A percentile compares a stretch with the other conserved stretches of the same genome.
Conservation (phyloP, 805 yeast genomes). For the Jamesozyma gamospora region DNA sequence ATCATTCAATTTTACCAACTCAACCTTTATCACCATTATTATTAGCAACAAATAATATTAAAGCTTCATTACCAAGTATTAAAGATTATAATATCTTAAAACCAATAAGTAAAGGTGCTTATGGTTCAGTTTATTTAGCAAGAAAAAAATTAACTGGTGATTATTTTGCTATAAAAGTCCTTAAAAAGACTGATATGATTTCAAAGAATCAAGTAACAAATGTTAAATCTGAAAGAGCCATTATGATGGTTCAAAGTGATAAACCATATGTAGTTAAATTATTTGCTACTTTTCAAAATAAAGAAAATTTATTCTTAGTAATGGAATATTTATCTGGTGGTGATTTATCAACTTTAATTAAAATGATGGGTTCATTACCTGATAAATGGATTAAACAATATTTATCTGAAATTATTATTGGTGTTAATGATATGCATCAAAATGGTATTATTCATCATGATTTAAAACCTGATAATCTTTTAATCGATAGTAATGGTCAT, state of each 20-base stretch:
- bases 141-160: constrained; percentile 82
- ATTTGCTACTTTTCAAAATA: constrained; percentile 79
- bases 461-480: constrained; percentile 84
- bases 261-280: constrained; percentile 88
- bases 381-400: constrained; percentile 81
- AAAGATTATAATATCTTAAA: constrained; percentile 82
- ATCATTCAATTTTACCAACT: constrained; percentile 28
- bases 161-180: constrained; percentile 85
- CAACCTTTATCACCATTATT: constrained; percentile 76
- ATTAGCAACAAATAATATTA: constrained; percentile 49
- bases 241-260: constrained; percentile 94
- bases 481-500: constrained; percentile 83
- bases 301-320: constrained; percentile 77
- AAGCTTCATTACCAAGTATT: constrained; percentile 59
- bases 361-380: constrained; percentile 73
- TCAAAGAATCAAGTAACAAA: constrained; percentile 94
- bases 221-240: constrained; percentile 90
- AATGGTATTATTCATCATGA: constrained; percentile 92
- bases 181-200: constrained; percentile 90
- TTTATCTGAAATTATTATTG: constrained; percentile 81
- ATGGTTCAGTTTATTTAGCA: constrained; percentile 88
- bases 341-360: constrained; percentile 79
- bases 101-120: constrained; percentile 95
- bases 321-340: constrained; percentile 98
- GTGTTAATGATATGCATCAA: constrained; percentile 79